Evolutionary conservation across 768 basidiomycete genomes (phyloP), one percentile per base, ranked within the genome.

Genomic region (Leccinum variicolor): DNA sequence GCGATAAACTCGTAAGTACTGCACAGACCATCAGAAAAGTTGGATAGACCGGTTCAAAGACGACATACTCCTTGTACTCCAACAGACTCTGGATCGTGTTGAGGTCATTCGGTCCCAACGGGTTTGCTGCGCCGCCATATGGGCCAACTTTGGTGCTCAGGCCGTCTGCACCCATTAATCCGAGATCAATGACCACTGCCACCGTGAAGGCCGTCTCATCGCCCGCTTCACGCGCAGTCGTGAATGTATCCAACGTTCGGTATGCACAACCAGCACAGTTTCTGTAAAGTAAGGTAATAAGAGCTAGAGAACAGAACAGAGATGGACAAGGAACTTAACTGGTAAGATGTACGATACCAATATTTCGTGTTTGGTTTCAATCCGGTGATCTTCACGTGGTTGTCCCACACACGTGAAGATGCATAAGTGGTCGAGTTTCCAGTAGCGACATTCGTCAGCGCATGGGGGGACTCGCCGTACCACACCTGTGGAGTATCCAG

Each of bases 121-220:
- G 64, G 47, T 62, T 63, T 15, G 52, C 54, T 31, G 68, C 59
- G 6, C 48, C 59, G 9, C 69, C 69, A 1, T 52, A 58, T 33
- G 68, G 69, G 2, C 69, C 69, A 11, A 69, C 68, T 11, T 61
- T 62, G n/a, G 66, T 70, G 51, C 68, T 70, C 43, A 70, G 66
- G 10, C 68, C 68, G 11, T 68, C 62, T 1, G 59, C 57, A 29
- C 66, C 68, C 68, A 66, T 69, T 31, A 69, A 62, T 29, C 69
- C 66, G 17, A 70, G 69, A 58, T 68, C 62, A 3, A 66, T n/a
- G 33, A 64, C 61, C 33, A 69, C 63, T 17, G 69, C 68, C 8
- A 69, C 21, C n/a, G 62, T 54, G 53, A 69, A 69, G 1, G 64
- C 15, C 2, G 53, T 48, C 1, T 66, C 62, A 19, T 66, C 62